These are phyloP conservation scores for Pythium volutum DNA, from an alignment of 352 stramenopile genomes.

Conservation along the genomic window DNA sequence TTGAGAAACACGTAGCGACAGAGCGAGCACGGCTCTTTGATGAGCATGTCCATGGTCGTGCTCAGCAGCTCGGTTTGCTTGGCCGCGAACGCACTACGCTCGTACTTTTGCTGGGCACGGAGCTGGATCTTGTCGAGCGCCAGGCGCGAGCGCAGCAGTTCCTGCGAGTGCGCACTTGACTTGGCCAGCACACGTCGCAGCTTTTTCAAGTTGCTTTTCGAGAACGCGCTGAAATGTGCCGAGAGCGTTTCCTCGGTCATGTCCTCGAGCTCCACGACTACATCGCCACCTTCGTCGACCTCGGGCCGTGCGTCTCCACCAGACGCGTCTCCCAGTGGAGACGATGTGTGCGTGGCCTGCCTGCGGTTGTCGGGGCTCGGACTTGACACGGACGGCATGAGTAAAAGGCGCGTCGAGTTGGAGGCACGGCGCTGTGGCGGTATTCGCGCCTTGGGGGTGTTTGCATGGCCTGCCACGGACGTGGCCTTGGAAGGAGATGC, in stretches of 20 bases:
- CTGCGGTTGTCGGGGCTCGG: background rate
- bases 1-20: slow-evolving; percentile 58
- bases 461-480: no score
- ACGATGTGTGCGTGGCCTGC: slow-evolving; percentile 32
- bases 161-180: slow-evolving; percentile 52
- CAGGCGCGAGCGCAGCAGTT: slow-evolving; percentile 47
- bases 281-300: background rate
- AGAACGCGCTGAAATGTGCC: slow-evolving; percentile 48
- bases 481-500: no score
- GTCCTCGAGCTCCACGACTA: slow-evolving; percentile 40
- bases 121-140: slow-evolving; percentile 57
- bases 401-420: background rate
- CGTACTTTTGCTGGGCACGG: slow-evolving; percentile 34
- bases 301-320: background rate
- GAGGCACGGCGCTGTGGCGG: no score
- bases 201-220: slow-evolving; percentile 49
- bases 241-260: slow-evolving; percentile 56
- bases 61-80: slow-evolving; percentile 49
- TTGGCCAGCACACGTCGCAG: slow-evolving; percentile 56
- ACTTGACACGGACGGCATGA: background rate
- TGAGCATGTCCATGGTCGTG: slow-evolving; percentile 48
- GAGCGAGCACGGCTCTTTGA: slow-evolving; percentile 51
- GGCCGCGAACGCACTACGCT: slow-evolving; percentile 30
- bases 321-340: slow-evolving; percentile 20
- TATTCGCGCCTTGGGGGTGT: background rate